These are phyloP conservation scores for Parsonsia alboflavescens DNA, from an alignment of 257 asterid genomes.

Conservation along the genomic window DNA sequence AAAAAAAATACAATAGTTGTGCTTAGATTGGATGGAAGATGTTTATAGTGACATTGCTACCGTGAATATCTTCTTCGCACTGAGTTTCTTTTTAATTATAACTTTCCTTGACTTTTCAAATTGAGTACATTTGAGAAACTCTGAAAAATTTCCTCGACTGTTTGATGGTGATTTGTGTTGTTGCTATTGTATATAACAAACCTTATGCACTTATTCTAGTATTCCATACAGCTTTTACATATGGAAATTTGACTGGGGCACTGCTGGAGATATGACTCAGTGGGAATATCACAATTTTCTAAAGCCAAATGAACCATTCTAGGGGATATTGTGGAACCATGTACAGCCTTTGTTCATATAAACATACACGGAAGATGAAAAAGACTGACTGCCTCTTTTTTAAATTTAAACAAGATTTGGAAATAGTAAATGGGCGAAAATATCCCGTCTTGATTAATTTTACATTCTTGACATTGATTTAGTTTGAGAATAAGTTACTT, in stretches of 20 bases:
- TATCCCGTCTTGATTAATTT: too few species aligned
- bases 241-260: conserved; percentile 64
- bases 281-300: conserved; percentile 77
- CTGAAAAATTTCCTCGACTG: too few species aligned
- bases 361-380: too few species aligned
- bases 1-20: conserved; percentile 59
- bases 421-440: too few species aligned
- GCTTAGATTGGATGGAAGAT: conserved; percentile 97
- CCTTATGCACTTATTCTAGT: neutral
- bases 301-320: conserved; percentile 53
- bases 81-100: neutral
- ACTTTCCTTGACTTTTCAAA: neutral
- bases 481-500: too few species aligned
- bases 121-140: too few species aligned
- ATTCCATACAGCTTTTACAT: conserved; percentile 64
- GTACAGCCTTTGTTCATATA: neutral
- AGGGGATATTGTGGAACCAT: conserved; percentile 5
- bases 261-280: conserved; percentile 80
- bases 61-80: neutral
- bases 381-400: too few species aligned
- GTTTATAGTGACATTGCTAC: neutral
- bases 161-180: too few species aligned
- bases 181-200: too few species aligned
- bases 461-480: too few species aligned
- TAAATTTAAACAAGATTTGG: too few species aligned